These are phyloP conservation scores for Podila horticola DNA, from an alignment of 192 early-diverging fungal species.

Conservation along the genomic window DNA sequence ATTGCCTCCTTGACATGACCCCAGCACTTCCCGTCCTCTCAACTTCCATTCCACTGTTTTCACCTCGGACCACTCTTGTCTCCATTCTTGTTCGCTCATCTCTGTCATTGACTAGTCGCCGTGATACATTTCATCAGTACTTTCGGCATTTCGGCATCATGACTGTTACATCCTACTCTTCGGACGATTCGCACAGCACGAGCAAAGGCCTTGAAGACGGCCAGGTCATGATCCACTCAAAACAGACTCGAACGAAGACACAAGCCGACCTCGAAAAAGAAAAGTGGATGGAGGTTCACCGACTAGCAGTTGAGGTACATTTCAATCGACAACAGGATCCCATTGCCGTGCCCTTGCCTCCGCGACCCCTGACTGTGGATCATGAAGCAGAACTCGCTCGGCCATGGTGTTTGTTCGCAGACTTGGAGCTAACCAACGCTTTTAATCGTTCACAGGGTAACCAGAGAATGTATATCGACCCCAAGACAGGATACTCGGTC, in stretches of 20 bases:
- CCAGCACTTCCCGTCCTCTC: too few species aligned
- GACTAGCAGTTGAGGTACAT: constrained; percentile 47
- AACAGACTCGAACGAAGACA: constrained; percentile 22
- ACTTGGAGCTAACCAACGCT: background rate
- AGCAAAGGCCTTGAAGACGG: constrained; percentile 7
- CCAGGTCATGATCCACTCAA: constrained; percentile 35
- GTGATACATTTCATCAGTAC: background rate
- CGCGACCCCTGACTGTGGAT: background rate
- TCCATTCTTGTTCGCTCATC: background rate
- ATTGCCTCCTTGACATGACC: too few species aligned
- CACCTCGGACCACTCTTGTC: background rate
- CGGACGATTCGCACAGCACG: constrained; percentile 6
- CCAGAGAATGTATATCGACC: constrained; percentile 68
- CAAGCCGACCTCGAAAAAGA: constrained; percentile 42
- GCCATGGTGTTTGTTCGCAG: background rate
- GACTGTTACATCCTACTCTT: background rate
- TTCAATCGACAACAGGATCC: background rate
- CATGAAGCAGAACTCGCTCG: too few species aligned
- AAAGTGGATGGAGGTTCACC: constrained; percentile 40
- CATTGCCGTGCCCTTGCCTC: background rate
- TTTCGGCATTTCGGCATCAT: background rate
- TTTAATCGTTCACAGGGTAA: constrained; percentile 30
- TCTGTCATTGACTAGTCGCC: background rate
- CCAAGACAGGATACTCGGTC: constrained; percentile 71
- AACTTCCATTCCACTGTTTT: background rate